Base-by-base conservation (phyloP, 176 grass and related monocot species). In the Aechmea fasciata region DNA sequence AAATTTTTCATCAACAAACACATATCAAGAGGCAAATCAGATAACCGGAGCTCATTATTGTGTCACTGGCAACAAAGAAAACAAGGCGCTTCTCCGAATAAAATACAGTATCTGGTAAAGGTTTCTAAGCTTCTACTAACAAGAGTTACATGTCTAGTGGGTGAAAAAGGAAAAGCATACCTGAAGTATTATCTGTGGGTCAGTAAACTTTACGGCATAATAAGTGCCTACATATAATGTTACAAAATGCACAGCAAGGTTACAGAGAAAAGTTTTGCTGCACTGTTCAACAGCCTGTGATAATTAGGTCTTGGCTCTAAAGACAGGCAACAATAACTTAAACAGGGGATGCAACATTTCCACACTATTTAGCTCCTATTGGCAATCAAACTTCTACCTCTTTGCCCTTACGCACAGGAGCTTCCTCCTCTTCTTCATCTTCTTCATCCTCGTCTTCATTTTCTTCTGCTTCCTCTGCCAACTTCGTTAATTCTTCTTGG, bases 401-500 rank as follows among this genome's bases (percentile, higher is more conserved):
- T 61, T 61, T 61, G 17, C 19, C 47, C 33, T 65, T 41, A 29
- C 18, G 8, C 13, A 52, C 29, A 50, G 67, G 17, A 68, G 28
- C 63, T 65, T 82, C 70, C 25, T 82, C 70, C 25, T 84, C 66
- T 3, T 73, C 53, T 10, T 69, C 65, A 18, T 50, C 69, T 64
- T 72, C 63, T 9, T 85, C 73, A 9, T 77, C 73, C 11, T 85
- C 77, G 10, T 85, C 77, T 47, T 85, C 83, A 11, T 80, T 79
- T 66, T 85, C 77, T 63, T 85, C 77, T 5, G 77, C 73, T 9
- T 63, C 83, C 2, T 85, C 73, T 29, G 83, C 83, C 18, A 80
- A 63, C 68, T 68, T 85, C 3, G 72, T 80, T 14, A 85, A 61
- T 69, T 85, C 83, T 67, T 85, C 83, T 72, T 85, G 83, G 24